Evolutionary conservation across 345 rosid genomes (phyloP).

Genomic region (Eutrema japonicum): DNA sequence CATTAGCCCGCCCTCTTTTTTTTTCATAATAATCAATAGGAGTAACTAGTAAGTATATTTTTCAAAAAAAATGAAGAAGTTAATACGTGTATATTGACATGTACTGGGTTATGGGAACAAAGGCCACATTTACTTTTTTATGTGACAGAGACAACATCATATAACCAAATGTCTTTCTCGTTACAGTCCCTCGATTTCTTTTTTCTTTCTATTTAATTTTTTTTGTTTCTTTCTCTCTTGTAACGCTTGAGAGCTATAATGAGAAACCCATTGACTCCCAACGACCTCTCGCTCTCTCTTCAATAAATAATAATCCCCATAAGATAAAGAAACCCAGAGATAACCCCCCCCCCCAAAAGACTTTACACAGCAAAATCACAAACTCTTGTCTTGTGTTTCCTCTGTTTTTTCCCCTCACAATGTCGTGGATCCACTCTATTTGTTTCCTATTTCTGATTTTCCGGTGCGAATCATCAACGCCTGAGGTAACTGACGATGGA

Average conservation of each 20-base stretch:
- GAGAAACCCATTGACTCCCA: conserved; percentile 39
- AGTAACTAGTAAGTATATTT: too few species aligned
- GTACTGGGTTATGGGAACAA: conserved; percentile 38
- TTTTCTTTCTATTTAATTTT: not conserved
- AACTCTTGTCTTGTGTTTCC: not conserved
- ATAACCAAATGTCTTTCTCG: conserved; percentile 46
- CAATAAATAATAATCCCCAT: conserved; percentile 31
- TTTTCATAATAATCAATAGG: too few species aligned
- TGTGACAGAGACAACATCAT: conserved; percentile 46
- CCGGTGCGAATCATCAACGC: conserved; percentile 21
- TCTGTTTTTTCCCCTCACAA: not conserved
- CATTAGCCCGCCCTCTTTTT: not conserved
- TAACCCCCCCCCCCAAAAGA: not conserved
- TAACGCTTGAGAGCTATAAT: conserved; percentile 34
- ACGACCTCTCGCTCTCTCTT: conserved; percentile 46
- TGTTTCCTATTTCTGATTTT: conserved; percentile 12
- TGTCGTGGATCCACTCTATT: conserved; percentile 39
- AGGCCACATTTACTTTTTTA: conserved; percentile 35
- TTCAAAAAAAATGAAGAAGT: not conserved
- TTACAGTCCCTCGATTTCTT: conserved; percentile 36
- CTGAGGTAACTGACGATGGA: conserved; percentile 35
- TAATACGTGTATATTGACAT: conserved; percentile 34
- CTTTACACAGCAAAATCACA: conserved; percentile 11
- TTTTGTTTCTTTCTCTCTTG: not conserved
- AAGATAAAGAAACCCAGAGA: conserved; percentile 34